phyloP scores from a whole-genome alignment of 176 grass and related monocot genomes.

The Tuctoria greenei region DNA sequence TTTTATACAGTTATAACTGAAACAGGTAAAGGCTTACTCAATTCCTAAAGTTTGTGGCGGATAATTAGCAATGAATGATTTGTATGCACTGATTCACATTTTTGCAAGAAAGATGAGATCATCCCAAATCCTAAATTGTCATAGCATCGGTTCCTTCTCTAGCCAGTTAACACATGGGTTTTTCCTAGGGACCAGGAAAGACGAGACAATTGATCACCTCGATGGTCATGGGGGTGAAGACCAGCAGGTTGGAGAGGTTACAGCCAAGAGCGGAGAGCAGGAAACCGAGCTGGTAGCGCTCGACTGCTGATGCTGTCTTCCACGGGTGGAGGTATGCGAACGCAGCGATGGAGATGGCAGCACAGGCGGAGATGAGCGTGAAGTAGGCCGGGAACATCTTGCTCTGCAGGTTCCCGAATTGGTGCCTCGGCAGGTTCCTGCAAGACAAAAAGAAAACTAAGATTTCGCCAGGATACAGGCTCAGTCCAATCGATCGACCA shows the following conservation, averaged over 20 bases:
- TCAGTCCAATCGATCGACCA: not conserved
- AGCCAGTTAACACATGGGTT: not conserved
- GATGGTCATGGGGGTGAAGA: constrained; percentile 96
- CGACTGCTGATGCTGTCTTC: constrained; percentile 61
- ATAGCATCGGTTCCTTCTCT: not conserved
- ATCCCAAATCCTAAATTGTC: not conserved
- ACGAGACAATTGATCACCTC: constrained; percentile 48
- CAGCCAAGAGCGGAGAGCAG: constrained; percentile 75
- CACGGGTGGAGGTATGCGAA: constrained; percentile 95
- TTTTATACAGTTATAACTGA: not conserved
- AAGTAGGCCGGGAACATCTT: constrained; percentile 99
- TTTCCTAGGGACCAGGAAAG: not conserved
- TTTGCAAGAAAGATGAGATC: not conserved
- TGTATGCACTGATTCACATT: not conserved
- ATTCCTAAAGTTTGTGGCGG: not conserved
- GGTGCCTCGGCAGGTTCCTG: constrained; percentile 93
- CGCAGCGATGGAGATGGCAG: constrained; percentile 67
- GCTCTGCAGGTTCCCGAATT: constrained; percentile 87
- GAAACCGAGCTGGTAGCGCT: constrained; percentile 90
- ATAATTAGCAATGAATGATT: not conserved
- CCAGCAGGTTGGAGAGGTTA: constrained; percentile 83
- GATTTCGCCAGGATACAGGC: not conserved
- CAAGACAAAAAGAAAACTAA: not conserved
- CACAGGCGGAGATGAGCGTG: constrained; percentile 62
- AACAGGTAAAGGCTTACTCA: not conserved